These are phyloP conservation scores for Solanum hybrid DNA, from an alignment of 305 asterid genomes.

Conservation along the genomic window DNA sequence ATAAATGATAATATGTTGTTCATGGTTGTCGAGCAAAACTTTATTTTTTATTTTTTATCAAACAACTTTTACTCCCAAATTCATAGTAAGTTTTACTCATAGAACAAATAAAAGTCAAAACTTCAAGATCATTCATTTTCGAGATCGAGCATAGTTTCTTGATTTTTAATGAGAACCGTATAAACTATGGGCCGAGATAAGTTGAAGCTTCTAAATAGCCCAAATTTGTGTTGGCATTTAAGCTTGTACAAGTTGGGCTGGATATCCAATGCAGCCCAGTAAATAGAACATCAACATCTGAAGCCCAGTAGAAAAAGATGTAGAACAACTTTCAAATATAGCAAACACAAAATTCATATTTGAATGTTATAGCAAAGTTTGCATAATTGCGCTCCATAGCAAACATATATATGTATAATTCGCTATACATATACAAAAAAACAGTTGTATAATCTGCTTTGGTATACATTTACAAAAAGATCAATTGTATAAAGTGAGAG, in stretches of 20 bases:
- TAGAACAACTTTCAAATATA: no score
- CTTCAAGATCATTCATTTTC: not conserved
- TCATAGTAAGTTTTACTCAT: not conserved
- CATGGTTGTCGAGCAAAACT: not conserved
- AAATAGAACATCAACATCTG: not conserved
- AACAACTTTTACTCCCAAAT: not conserved
- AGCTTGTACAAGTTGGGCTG: not conserved
- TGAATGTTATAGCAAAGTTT: no score
- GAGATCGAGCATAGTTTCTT: not conserved
- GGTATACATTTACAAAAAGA: no score
- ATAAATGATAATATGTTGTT: not conserved
- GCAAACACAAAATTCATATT: no score
- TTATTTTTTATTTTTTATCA: not conserved
- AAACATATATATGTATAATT: no score
- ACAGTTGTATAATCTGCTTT: no score
- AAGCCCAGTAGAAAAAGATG: not conserved
- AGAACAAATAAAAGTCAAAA: not conserved
- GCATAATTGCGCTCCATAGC: no score
- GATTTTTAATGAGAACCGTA: not conserved
- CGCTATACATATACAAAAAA: no score
- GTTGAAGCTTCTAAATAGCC: not conserved
- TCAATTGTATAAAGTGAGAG: no score
- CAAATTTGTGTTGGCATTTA: not conserved
- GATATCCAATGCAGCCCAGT: not conserved
- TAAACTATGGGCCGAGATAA: not conserved